Base-by-base conservation (phyloP, 2,329 filamentous ascomycete species). In the Myriangium duriaei region DNA sequence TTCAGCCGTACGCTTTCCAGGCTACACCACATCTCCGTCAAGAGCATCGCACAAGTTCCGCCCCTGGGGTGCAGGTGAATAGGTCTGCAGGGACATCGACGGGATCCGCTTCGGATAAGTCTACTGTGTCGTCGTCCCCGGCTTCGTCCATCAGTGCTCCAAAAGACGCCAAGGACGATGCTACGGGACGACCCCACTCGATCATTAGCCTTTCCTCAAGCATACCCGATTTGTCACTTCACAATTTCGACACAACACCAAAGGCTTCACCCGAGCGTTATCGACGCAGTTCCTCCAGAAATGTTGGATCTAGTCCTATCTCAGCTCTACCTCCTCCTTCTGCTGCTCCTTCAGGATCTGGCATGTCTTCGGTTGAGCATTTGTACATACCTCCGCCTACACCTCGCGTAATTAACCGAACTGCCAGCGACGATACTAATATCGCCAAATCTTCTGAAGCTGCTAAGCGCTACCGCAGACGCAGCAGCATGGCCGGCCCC, bases 181-280 rank as follows among this genome's bases (percentile, higher is more conserved):
- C 49, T 53, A 31, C 51, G 48, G 50, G 51, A 28, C 49, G 48
- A 33, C 50, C 53, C 31, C 47, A 47, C 29, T 55, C 56, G 9
- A 36, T 64, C 26, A 67, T 68, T 47, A 66, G 67, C 40, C 53
- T 73, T 11, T 68, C 68, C 30, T 61, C 64, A 30, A 59, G 61
- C 33, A 58, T 68, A 16, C 69, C 74, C 34, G 71, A 71, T 61
- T 46, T 76, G 56, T 60, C 68, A 48, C 52, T 79, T 61, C 58
- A 63, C 17, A 47, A 63, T n/a, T 64, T 70, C 37, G 69, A 77
- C 30, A 65, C 69, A 3, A 66, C 74, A 14, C 60, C 66, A 32
- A 86, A 85, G 51, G 67, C 77, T 14, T 76, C 81, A 1, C 83
- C 84, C 1, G 86, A 94, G 56, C 76, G 88, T 42, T 95, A 95